Base-by-base conservation (phyloP, 805 yeast species). In the Ogataea pini region DNA sequence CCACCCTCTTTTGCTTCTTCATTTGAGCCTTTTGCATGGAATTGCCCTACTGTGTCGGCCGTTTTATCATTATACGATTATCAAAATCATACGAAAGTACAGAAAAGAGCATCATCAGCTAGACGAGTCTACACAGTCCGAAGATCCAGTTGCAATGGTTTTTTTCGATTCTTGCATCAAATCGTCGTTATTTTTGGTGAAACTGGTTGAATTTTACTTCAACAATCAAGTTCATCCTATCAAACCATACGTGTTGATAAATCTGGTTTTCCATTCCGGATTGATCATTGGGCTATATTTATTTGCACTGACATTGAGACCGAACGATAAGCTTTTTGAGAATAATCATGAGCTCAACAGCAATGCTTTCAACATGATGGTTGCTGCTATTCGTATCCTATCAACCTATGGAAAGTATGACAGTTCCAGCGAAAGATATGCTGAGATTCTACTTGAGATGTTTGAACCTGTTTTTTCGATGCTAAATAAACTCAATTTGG, bases 21-120 rank as follows among this genome's bases (percentile, higher is more conserved):
- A 73, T 54, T 57, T 71, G 4, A 59, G 64, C 10, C 69, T 72
- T 36, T 56, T 73, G n/a, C 64, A 64, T 49, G 71, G 70, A 0
- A 64, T 72, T 12, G 59, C 70, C 36, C 48, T 73, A 25, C 56
- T 75, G n/a, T 60, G 73, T 32, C 60, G 75, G 16, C 77, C 79
- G 5, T 73, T 72, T 48, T 71, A 71, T 57, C 67, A 71, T 54
- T 70, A 64, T 50, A 48, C 61, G 29, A 59, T 67, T 25, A 38
- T 14, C 47, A 55, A 42, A 51, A 57, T 37, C 37, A 48, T 36
- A 44, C 49, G 37, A 58, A 53, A 42, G 47, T 54, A 38, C 43
- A 46, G 38, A 57, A 48, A n/a, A 7, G 43, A 13, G 25, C 24
- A 29, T 12, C 38, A 37, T 8, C 25, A 22, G 8, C n/a, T n/a